Conservation (phyloP, 768 basidiomycete species). For the Phylloporus arenicola region DNA sequence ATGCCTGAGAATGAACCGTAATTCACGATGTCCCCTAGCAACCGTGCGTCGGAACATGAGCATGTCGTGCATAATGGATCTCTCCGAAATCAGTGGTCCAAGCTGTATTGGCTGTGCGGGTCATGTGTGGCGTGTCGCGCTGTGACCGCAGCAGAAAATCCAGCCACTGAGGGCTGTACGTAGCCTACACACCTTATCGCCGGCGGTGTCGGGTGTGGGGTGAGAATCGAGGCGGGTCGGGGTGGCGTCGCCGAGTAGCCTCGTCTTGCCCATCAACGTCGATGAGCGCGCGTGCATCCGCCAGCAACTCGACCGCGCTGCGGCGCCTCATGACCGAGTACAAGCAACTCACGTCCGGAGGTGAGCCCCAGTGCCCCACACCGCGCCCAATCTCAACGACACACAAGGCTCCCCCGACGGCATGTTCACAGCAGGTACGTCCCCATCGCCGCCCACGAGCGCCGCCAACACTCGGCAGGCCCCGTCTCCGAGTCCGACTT, state of each 20-base stretch:
- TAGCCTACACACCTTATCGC: background rate
- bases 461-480: slow-evolving; percentile 39
- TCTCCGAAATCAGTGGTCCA: background rate
- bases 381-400: too few relatives aligned
- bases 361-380: slow-evolving; percentile 28
- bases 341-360: slow-evolving; percentile 77
- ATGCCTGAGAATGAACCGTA: slow-evolving; percentile 42
- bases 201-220: background rate
- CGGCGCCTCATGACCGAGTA: slow-evolving; percentile 91
- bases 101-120: slow-evolving; percentile 4
- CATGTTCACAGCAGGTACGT: slow-evolving; percentile 88
- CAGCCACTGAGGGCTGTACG: background rate
- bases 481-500: slow-evolving; percentile 90
- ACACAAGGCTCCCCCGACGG: slow-evolving; percentile 75
- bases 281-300: slow-evolving; percentile 51
- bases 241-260: background rate
- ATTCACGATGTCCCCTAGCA: background rate
- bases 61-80: background rate
- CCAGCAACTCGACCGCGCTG: slow-evolving; percentile 62
- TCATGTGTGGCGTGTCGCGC: slow-evolving; percentile 8
- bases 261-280: background rate
- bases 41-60: slow-evolving; percentile 5
- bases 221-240: background rate
- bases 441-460: background rate
- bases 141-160: background rate